Evolutionary conservation across 164 flowering plant genomes (phyloP), one percentile per base, ranked within the genome.

Genomic region (Stephania yunnanensis): DNA sequence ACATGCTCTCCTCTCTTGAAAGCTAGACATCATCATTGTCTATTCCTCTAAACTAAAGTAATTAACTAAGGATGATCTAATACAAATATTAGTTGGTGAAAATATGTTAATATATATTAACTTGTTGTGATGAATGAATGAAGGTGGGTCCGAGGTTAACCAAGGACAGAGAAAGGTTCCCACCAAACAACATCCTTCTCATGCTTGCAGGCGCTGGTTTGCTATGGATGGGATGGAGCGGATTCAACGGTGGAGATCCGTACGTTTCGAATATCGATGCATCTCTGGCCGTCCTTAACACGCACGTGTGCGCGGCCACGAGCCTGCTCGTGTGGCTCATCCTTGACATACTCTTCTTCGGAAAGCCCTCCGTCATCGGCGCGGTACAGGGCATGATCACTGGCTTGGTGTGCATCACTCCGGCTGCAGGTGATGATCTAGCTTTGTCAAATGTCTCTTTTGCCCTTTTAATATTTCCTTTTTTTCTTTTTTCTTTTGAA

Each of bases 161-260:
- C 7, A 83, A 70, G 76, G 89, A 86, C 74, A 81, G 70, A 13
- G 75, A 73, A 44, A 73, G 75, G 36, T 73, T 73, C 69, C 75
- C 75, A 11, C 75, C 75, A 44, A 86, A 86, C 82, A 86, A 83
- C 78, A 82, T 86, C 22, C 74, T 86, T 29, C 75, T 84, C 48
- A 87, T 87, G 89, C 75, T 87, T 15, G 86, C 87, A 0, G 89
- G 87, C 0, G 87, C 89, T 0, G 89, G 89, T 3, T 46, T 85
- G 10, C 82, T 87, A 8, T 87, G 89, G 89, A 85, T 87, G 86
- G 89, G 89, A 0, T 87, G 89, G 89, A 82, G 84, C 0, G 87
- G 89, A 1, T 87, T 87, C 85, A 87, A 87, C 76, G 89, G 89
- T 10, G 89, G 89, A 66, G 89, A 77, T 77, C 89, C 89, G 45